Conservation (phyloP, 1,284 basidiomycete genomes). For the Cystobasidium sp. region DNA sequence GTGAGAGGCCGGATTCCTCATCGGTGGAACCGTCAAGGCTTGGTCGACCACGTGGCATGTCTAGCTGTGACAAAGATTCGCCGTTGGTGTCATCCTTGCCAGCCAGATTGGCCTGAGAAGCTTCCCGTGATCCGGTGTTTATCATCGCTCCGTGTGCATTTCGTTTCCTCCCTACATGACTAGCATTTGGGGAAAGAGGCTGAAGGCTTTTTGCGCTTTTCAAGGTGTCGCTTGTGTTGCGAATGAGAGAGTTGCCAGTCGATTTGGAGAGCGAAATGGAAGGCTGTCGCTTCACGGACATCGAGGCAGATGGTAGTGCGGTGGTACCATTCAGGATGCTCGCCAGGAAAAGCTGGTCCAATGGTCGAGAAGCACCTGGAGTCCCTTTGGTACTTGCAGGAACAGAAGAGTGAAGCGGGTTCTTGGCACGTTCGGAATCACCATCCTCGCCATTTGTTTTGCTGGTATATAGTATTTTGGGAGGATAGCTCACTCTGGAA, state of each 20-base stretch:
- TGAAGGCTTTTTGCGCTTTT: conserved; percentile 12
- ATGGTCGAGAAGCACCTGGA: background rate
- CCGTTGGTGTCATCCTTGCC: background rate
- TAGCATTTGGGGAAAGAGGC: conserved; percentile 16
- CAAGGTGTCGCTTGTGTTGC: conserved; percentile 4
- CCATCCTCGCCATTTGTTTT: background rate
- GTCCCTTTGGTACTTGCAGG: conserved; percentile 24
- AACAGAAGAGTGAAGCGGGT: conserved; percentile 34
- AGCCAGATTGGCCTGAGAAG: background rate
- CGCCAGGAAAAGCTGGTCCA: conserved; percentile 39
- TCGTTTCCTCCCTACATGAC: conserved; percentile 46
- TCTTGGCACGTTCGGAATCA: background rate
- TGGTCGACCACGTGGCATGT: conserved; percentile 1
- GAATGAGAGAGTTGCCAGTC: conserved; percentile 1
- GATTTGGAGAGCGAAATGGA: conserved; percentile 11
- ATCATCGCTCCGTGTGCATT: conserved; percentile 53
- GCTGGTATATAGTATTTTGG: conserved; percentile 15
- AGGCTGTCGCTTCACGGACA: conserved; percentile 14
- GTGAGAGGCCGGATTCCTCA: conserved; percentile 45
- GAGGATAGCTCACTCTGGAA: conserved; percentile 37
- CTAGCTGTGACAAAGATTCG: background rate
- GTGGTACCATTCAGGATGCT: conserved; percentile 35
- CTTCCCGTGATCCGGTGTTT: background rate
- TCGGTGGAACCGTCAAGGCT: conserved; percentile 44
- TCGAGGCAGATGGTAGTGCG: conserved; percentile 1